A percentile compares a stretch with the other conserved stretches of the same genome.
Conservation (phyloP, 176 grass and related monocot species). For the Zea luxurians region DNA sequence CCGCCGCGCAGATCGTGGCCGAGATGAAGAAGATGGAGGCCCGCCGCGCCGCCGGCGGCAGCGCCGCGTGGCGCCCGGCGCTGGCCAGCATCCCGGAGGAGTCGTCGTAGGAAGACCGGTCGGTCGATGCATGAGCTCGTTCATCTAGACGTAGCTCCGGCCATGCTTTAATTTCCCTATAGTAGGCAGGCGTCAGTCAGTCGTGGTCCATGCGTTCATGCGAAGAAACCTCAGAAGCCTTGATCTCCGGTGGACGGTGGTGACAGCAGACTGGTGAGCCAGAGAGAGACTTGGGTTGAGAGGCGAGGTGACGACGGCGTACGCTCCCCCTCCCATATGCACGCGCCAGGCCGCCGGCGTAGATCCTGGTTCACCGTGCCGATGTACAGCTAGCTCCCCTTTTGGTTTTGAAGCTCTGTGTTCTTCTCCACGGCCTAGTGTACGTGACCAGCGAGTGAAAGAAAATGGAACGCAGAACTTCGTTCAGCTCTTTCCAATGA, state of each 20-base stretch:
- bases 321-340: slow-evolving; percentile 48
- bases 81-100: slow-evolving; percentile 83
- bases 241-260: neutral
- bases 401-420: slow-evolving; percentile 28
- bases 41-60: slow-evolving; percentile 34
- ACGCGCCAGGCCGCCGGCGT: neutral
- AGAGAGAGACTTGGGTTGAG: slow-evolving; percentile 39
- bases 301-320: slow-evolving; percentile 38
- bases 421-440: neutral
- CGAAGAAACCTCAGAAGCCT: neutral
- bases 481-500: no score
- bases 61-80: slow-evolving; percentile 52
- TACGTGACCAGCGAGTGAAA: no score
- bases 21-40: slow-evolving; percentile 68
- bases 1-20: slow-evolving; percentile 57
- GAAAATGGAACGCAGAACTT: no score
- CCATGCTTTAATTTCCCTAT: neutral
- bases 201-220: neutral
- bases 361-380: neutral
- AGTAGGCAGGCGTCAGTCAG: neutral
- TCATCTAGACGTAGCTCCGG: neutral
- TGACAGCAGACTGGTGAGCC: neutral
- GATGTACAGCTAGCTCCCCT: slow-evolving; percentile 17
- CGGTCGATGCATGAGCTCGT: neutral
- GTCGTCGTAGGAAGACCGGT: neutral